Percentiles rank a stretch among this genome's conserved stretches.
Evolutionary conservation across 306 rosid species (phyloP).

Genomic region (Prinsepia uniflora): DNA sequence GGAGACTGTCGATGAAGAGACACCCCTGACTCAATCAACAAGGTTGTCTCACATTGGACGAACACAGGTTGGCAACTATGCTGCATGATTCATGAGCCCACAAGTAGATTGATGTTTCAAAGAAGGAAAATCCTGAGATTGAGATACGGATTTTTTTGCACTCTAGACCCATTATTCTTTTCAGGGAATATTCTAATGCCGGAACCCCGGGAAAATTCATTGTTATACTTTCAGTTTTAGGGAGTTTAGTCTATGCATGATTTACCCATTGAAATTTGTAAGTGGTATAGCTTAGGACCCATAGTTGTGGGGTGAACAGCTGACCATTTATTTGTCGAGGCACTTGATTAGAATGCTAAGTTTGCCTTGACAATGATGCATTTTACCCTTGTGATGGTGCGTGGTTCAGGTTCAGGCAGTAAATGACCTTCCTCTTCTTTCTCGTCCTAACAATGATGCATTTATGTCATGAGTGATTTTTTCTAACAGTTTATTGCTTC

Average conservation of each 20-base stretch:
- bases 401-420: background rate
- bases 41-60: slow-evolving; percentile 80
- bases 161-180: slow-evolving; percentile 40
- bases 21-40: slow-evolving; percentile 67
- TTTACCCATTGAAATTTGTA: slow-evolving; percentile 17
- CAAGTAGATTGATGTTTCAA: slow-evolving; percentile 15
- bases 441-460: too few relatives aligned
- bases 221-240: slow-evolving; percentile 28
- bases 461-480: background rate
- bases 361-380: slow-evolving; percentile 1
- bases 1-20: slow-evolving; percentile 57
- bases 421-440: too few relatives aligned
- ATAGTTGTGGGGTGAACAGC: slow-evolving; percentile 5
- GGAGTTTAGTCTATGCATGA: slow-evolving; percentile 23
- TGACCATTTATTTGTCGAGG: slow-evolving; percentile 17
- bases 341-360: slow-evolving; percentile 20
- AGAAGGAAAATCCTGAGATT: slow-evolving; percentile 14
- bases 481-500: too few relatives aligned
- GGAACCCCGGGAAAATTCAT: slow-evolving; percentile 26
- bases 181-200: slow-evolving; percentile 18
- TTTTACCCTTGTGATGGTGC: background rate
- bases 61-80: slow-evolving; percentile 44
- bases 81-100: slow-evolving; percentile 30
- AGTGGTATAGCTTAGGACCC: slow-evolving; percentile 15
- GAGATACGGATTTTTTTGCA: slow-evolving; percentile 27